Conservation (phyloP, 2,329 filamentous ascomycete species). For the Endoconidiophora laricicola region DNA sequence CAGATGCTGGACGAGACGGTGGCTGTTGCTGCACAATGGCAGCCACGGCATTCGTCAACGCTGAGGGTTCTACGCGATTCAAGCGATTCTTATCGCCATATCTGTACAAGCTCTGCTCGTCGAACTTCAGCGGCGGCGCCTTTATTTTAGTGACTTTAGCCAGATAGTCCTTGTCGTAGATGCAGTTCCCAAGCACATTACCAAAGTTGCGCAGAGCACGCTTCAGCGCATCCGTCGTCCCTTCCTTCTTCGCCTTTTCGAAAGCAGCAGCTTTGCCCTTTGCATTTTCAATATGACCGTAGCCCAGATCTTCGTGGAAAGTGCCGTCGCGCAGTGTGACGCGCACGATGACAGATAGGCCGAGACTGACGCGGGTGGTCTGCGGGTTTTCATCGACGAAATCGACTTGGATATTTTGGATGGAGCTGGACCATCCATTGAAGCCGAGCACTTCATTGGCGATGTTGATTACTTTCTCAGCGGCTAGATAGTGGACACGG, state of each 20-base stretch:
- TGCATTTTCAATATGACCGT: slow-evolving; percentile 90
- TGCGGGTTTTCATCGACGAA: slow-evolving; percentile 78
- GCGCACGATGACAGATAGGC: slow-evolving; percentile 76
- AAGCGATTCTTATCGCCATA: slow-evolving; percentile 40
- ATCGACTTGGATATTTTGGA: slow-evolving; percentile 86
- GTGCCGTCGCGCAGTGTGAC: slow-evolving; percentile 85
- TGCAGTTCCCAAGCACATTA: slow-evolving; percentile 93
- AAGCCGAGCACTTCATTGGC: slow-evolving; percentile 94
- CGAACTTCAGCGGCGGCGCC: slow-evolving; percentile 52
- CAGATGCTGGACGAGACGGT: not conserved
- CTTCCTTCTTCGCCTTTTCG: slow-evolving; percentile 98
- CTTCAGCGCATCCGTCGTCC: slow-evolving; percentile 86
- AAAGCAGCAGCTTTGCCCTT: slow-evolving; percentile 91
- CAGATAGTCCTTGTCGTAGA: slow-evolving; percentile 93
- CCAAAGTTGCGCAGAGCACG: slow-evolving; percentile 80
- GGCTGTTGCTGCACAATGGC: not conserved
- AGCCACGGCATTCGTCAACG: not conserved
- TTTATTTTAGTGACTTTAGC: slow-evolving; percentile 83
- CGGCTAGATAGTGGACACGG: slow-evolving; percentile 86
- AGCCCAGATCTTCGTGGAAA: slow-evolving; percentile 95
- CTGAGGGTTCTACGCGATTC: not conserved
- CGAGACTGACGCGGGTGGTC: slow-evolving; percentile 65
- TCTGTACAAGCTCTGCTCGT: slow-evolving; percentile 63
- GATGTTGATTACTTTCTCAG: slow-evolving; percentile 88
- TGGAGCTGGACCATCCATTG: slow-evolving; percentile 94